Conservation (phyloP, 2,329 filamentous ascomycete genomes). For the Aspergillus luchuensis region DNA sequence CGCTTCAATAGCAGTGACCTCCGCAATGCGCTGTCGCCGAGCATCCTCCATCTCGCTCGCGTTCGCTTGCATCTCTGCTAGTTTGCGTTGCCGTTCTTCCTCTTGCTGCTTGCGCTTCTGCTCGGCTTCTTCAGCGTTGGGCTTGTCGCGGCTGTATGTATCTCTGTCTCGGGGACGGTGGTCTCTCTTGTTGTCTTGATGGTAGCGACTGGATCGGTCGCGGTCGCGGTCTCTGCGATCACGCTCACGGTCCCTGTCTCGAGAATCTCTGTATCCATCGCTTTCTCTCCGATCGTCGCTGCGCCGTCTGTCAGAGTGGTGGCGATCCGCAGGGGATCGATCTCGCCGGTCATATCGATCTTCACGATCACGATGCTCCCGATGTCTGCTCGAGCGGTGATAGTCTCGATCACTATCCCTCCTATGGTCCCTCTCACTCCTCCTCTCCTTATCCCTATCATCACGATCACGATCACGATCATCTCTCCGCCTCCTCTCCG, state of each 20-base stretch:
- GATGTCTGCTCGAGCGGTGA: conserved; percentile 23
- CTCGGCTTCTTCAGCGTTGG: conserved; percentile 13
- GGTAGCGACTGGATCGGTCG: conserved; percentile 22
- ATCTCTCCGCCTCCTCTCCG: conserved; percentile 15
- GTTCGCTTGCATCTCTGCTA: conserved; percentile 73
- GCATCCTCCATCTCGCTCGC: conserved; percentile 71
- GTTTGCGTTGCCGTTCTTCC: conserved; percentile 49
- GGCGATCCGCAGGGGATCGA: conserved; percentile 28
- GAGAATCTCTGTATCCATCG: conserved; percentile 9
- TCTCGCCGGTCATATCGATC: conserved; percentile 26
- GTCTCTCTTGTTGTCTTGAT: conserved; percentile 23
- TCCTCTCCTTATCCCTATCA: conserved; percentile 7
- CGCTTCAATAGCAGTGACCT: conserved; percentile 67
- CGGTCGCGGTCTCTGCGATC: conserved; percentile 11
- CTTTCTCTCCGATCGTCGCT: conserved; percentile 15
- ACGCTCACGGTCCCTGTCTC: background rate
- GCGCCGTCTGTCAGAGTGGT: conserved; percentile 16
- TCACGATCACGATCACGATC: conserved; percentile 15
- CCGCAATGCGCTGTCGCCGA: conserved; percentile 67
- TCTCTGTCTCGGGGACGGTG: conserved; percentile 21
- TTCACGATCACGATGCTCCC: conserved; percentile 28
- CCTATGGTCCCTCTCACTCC: conserved; percentile 21
- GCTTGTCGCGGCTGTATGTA: conserved; percentile 20
- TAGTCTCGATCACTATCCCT: conserved; percentile 22
- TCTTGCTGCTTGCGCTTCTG: conserved; percentile 30